Conservation (phyloP, 192 early-diverging fungal species). For the Mortierella hygrophila region DNA sequence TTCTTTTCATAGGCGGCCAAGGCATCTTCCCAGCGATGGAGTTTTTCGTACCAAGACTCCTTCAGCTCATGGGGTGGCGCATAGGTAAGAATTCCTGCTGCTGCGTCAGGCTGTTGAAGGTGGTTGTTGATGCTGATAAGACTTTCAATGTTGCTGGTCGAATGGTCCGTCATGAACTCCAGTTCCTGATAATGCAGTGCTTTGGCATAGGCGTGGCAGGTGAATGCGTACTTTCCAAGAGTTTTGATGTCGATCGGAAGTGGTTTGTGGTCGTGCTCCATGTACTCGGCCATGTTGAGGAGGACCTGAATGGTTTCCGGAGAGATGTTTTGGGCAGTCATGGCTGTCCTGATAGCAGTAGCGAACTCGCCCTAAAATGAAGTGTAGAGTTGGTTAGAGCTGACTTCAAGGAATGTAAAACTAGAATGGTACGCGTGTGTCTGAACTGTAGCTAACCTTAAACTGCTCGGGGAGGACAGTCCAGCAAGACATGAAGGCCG, state of each 20-base stretch:
- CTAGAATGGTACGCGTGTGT: neutral
- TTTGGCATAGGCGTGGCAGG: conserved; percentile 96
- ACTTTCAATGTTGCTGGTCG: conserved; percentile 88
- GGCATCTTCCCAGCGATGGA: conserved; percentile 95
- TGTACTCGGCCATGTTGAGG: conserved; percentile 95
- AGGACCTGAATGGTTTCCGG: conserved; percentile 91
- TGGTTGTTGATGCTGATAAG: conserved; percentile 95
- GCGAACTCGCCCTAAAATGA: conserved; percentile 80
- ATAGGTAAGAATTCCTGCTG: conserved; percentile 92
- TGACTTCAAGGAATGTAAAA: neutral
- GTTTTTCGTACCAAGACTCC: conserved; percentile 93
- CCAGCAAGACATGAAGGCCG: conserved; percentile 98
- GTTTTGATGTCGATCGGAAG: conserved; percentile 93
- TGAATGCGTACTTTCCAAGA: conserved; percentile 88
- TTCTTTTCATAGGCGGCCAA: conserved; percentile 83
- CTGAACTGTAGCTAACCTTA: conserved; percentile 58
- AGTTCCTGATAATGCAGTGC: conserved; percentile 98
- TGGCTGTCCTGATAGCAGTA: conserved; percentile 80
- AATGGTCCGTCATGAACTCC: conserved; percentile 87
- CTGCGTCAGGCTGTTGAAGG: conserved; percentile 96
- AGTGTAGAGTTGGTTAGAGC: neutral
- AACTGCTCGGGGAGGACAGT: conserved; percentile 87
- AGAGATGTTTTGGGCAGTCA: conserved; percentile 84
- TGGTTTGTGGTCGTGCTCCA: conserved; percentile 98
- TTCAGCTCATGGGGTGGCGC: conserved; percentile 87